A percentile compares a stretch with the other conserved stretches of the same genome.
Evolutionary conservation across 495 filamentous ascomycete species (phyloP).

Genomic region (Apiosordaria backusii): DNA sequence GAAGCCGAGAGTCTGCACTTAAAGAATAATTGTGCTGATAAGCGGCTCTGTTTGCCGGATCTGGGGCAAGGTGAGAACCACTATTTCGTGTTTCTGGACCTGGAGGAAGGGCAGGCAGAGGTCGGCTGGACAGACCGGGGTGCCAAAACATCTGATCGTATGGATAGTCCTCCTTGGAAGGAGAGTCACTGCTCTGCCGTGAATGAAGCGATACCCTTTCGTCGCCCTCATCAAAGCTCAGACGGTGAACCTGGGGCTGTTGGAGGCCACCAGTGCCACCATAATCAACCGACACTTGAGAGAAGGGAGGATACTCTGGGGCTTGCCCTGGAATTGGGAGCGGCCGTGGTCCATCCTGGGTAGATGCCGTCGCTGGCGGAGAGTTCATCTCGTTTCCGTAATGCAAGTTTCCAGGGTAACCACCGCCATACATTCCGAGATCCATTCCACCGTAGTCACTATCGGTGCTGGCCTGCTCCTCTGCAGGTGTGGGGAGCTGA

Average conservation of each 20-base stretch:
- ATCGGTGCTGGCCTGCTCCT: slow-evolving; percentile 58
- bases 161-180: slow-evolving; percentile 62
- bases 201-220: slow-evolving; percentile 58
- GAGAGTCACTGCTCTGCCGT: slow-evolving; percentile 55
- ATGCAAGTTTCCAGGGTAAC: slow-evolving; percentile 65
- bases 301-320: slow-evolving; percentile 39
- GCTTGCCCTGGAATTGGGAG: slow-evolving; percentile 36
- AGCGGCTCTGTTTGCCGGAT: slow-evolving; percentile 31
- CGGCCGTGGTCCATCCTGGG: slow-evolving; percentile 32
- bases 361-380: slow-evolving; percentile 31
- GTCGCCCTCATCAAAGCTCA: slow-evolving; percentile 94
- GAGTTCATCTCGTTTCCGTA: slow-evolving; percentile 62
- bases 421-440: slow-evolving; percentile 67
- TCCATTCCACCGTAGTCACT: slow-evolving; percentile 71
- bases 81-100: slow-evolving; percentile 33
- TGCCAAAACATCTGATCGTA: slow-evolving; percentile 83
- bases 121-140: slow-evolving; percentile 67
- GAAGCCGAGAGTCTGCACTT: slow-evolving; percentile 38
- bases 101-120: slow-evolving; percentile 76
- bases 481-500: slow-evolving; percentile 30
- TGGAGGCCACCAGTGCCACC: slow-evolving; percentile 81
- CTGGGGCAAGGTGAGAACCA: slow-evolving; percentile 37
- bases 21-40: slow-evolving; percentile 41
- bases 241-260: slow-evolving; percentile 62
- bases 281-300: slow-evolving; percentile 58